These are phyloP conservation scores for Eucalyptus cloeziana DNA, from an alignment of 345 rosid species.

Conservation along the genomic window DNA sequence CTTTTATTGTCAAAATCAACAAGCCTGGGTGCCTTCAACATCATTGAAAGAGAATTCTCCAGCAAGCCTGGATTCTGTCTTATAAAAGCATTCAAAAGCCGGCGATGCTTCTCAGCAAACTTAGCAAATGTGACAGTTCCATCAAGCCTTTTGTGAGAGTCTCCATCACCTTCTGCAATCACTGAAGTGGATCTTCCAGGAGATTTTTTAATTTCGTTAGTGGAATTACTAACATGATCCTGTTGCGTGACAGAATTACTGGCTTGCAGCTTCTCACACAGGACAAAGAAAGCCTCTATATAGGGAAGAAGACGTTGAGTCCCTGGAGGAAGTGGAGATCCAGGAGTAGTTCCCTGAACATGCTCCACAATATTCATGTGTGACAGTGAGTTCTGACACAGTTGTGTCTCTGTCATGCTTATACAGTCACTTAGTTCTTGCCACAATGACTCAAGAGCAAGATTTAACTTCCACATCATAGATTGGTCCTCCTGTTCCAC, in stretches of 20 bases:
- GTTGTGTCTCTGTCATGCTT: constrained; percentile 73
- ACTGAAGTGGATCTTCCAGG: constrained; percentile 33
- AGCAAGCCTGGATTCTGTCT: constrained; percentile 79
- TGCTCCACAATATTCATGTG: constrained; percentile 44
- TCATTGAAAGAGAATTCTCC: constrained; percentile 88
- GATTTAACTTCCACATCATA: constrained; percentile 55
- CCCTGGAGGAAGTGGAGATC: constrained; percentile 85
- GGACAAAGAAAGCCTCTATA: constrained; percentile 92
- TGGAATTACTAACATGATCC: constrained; percentile 58
- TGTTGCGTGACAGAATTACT: constrained; percentile 39
- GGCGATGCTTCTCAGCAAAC: constrained; percentile 93
- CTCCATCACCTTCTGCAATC: constrained; percentile 21
- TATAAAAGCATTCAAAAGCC: constrained; percentile 81
- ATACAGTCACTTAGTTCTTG: constrained; percentile 87
- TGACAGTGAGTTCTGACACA: constrained; percentile 50
- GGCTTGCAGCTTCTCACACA: constrained; percentile 84
- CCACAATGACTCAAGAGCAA: constrained; percentile 86
- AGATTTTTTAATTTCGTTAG: constrained; percentile 79
- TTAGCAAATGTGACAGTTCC: constrained; percentile 68
- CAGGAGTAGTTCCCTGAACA: constrained; percentile 44
- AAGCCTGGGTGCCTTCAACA: constrained; percentile 89
- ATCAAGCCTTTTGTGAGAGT: constrained; percentile 62
- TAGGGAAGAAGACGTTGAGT: constrained; percentile 89
- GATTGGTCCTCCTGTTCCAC: constrained; percentile 67
- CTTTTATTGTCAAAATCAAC: constrained; percentile 94